phyloP scores from a whole-genome alignment of 352 stramenopile genomes.

The Thalassiosira mediterranea region DNA sequence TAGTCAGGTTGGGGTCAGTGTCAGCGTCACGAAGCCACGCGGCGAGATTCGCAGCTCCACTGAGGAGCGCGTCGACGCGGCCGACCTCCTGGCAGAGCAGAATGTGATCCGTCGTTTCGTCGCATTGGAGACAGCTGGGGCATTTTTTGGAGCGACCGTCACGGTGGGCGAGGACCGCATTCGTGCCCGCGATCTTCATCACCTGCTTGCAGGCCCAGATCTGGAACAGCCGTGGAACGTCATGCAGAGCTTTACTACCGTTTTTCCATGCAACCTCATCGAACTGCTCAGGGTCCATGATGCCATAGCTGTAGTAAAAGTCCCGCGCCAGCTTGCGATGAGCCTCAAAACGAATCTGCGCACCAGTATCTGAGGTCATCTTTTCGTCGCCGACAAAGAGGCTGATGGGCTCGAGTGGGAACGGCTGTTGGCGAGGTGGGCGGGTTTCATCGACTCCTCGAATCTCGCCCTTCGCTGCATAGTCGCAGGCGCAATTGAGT shows the following conservation, averaged over 20 bases:
- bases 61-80: conserved; percentile 5
- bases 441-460: not conserved
- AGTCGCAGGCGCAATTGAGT: conserved; percentile 1
- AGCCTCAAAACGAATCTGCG: not conserved
- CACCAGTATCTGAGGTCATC: conserved; percentile 12
- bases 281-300: not conserved
- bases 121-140: not conserved
- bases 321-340: not conserved
- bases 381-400: conserved; percentile 8
- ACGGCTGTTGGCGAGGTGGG: not conserved
- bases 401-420: conserved; percentile 16
- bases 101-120: conserved; percentile 12
- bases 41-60: not conserved
- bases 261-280: conserved; percentile 8
- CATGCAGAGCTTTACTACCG: not conserved
- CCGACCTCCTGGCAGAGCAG: conserved; percentile 8
- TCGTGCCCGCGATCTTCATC: conserved; percentile 12
- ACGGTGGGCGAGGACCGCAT: not conserved
- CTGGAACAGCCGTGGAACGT: conserved; percentile 5
- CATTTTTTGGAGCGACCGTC: not conserved
- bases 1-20: not conserved
- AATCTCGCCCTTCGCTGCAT: not conserved
- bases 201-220: conserved; percentile 20
- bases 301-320: not conserved
- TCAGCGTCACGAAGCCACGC: not conserved